Percentiles rank a stretch among this genome's conserved stretches.
phyloP scores from a whole-genome alignment of 2,329 filamentous ascomycete species.

The Cucurbitaria berberidis region DNA sequence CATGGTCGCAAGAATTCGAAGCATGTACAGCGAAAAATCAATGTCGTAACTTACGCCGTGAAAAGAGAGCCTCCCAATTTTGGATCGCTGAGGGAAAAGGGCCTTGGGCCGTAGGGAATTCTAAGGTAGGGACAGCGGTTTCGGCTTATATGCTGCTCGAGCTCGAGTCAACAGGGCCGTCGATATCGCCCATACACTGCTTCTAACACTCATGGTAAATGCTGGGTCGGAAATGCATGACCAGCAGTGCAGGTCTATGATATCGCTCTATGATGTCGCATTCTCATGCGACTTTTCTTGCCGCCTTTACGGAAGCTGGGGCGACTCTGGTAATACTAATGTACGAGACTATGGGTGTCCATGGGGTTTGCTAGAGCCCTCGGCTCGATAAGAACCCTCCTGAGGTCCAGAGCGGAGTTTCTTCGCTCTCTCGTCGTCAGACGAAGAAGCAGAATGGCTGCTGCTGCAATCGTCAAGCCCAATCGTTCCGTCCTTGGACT shows the following conservation, averaged over 20 bases:
- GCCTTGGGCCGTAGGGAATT: not conserved
- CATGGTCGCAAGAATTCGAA: conserved; percentile 1
- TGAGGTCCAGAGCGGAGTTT: conserved; percentile 22
- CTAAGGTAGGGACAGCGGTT: not conserved
- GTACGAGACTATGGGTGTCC: conserved; percentile 32
- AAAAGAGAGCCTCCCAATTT: conserved; percentile 13
- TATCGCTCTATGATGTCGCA: not conserved
- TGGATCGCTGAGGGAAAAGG: not conserved
- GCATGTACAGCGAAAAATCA: conserved; percentile 3
- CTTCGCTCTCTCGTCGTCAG: conserved; percentile 42
- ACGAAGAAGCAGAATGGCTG: conserved; percentile 41
- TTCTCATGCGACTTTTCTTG: not conserved
- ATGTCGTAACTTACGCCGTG: conserved; percentile 20
- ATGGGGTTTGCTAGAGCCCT: conserved; percentile 29
- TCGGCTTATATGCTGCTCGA: not conserved
- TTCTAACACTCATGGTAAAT: not conserved
- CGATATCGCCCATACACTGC: not conserved
- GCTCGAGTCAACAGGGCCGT: not conserved
- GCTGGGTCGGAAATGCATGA: not conserved
- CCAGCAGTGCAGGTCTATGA: not conserved
- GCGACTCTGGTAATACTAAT: not conserved
- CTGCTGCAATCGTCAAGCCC: conserved; percentile 48
- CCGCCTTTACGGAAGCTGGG: not conserved
- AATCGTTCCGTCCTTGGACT: conserved; percentile 53
- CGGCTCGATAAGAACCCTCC: conserved; percentile 16